Evolutionary conservation across 441 rosid genomes (phyloP).

Genomic region (Euphorbia celastroides): DNA sequence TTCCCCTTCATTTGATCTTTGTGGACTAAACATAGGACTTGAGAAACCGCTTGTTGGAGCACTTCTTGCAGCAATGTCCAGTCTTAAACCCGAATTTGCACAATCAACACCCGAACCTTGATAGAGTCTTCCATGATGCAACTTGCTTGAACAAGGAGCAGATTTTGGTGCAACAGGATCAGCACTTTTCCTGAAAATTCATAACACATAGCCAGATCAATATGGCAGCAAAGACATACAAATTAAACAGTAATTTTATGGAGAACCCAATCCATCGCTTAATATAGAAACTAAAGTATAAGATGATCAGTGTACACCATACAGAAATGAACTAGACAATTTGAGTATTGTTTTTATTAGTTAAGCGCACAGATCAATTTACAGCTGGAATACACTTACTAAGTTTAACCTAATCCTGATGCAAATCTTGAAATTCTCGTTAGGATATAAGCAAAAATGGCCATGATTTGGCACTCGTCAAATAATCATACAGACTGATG

Average conservation of each 20-base stretch:
- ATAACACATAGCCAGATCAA: slow-evolving; percentile 4
- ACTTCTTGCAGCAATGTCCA: slow-evolving; percentile 21
- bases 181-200: slow-evolving; percentile 25
- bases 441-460: neutral
- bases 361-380: neutral
- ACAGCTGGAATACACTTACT: neutral
- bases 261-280: neutral
- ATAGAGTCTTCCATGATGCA: slow-evolving; percentile 11
- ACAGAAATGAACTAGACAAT: neutral
- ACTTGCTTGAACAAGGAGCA: slow-evolving; percentile 15
- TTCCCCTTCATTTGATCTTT: slow-evolving; percentile 19
- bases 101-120: slow-evolving; percentile 19
- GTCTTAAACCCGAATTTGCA: slow-evolving; percentile 16
- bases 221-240: neutral
- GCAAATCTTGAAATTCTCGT: neutral
- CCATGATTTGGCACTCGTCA: neutral
- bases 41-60: slow-evolving; percentile 26
- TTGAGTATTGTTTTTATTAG: neutral
- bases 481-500: neutral
- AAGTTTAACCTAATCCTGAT: neutral
- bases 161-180: slow-evolving; percentile 21
- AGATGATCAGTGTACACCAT: neutral
- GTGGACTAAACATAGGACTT: slow-evolving; percentile 34
- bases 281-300: neutral
- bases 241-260: neutral